Conservation (phyloP, 73 alveolate genomes). For the Durusdinium trenchii region DNA sequence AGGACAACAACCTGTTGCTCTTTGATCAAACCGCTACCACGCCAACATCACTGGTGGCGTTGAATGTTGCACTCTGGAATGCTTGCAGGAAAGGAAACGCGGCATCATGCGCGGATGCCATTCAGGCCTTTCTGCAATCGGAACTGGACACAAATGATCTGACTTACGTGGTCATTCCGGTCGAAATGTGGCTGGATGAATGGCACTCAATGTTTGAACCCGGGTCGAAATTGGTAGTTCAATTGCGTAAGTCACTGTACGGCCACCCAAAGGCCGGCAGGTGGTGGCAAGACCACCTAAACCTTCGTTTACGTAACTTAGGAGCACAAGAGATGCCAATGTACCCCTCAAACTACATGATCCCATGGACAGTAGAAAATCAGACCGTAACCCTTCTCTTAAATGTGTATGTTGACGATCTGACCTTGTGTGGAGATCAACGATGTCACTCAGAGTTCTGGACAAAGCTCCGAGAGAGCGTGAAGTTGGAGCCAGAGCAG, state of each 20-base stretch:
- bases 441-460: neutral
- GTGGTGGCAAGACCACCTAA: neutral
- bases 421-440: neutral
- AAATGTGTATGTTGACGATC: neutral
- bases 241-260: neutral
- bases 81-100: neutral
- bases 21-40: constrained; percentile 6
- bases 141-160: neutral
- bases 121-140: constrained; percentile 37
- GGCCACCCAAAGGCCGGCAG: constrained; percentile 40
- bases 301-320: neutral
- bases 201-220: neutral
- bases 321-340: neutral
- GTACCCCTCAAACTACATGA: neutral
- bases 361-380: neutral
- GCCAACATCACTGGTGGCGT: neutral
- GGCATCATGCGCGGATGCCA: neutral
- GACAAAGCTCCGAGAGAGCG: neutral
- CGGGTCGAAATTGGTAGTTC: neutral
- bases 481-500: neutral
- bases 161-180: neutral
- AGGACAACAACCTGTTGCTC: neutral
- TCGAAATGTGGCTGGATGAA: neutral
- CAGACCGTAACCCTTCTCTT: neutral
- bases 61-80: constrained; percentile 14